Percentiles rank a stretch among this genome's conserved stretches.
These are phyloP conservation scores for Metarhizium brunneum DNA, from an alignment of 2,329 filamentous ascomycete genomes.

Conservation along the genomic window DNA sequence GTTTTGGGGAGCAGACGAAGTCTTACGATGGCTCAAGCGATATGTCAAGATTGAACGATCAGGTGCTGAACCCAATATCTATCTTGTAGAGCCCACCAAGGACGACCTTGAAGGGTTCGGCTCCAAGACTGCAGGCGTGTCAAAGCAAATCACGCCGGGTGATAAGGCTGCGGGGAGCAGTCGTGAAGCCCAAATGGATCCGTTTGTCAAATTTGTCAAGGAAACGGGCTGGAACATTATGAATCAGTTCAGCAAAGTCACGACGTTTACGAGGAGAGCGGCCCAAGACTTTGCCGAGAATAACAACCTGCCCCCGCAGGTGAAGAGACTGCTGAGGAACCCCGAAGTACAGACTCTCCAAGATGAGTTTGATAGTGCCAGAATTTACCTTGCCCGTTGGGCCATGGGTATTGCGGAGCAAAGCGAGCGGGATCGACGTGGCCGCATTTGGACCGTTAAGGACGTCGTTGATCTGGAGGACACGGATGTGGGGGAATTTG, in stretches of 20 bases:
- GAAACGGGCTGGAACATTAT: constrained; percentile 94
- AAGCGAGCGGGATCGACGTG: constrained; percentile 76
- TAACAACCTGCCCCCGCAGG: constrained; percentile 79
- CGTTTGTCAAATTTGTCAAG: constrained; percentile 85
- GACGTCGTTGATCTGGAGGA: constrained; percentile 93
- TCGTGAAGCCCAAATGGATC: constrained; percentile 74
- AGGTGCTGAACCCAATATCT: constrained; percentile 79
- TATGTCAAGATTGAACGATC: constrained; percentile 80
- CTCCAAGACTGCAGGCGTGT: constrained; percentile 40
- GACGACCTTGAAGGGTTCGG: constrained; percentile 82
- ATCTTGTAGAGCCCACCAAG: constrained; percentile 75
- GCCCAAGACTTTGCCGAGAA: constrained; percentile 90
- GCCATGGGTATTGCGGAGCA: constrained; percentile 98
- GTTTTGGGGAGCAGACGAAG: constrained; percentile 97
- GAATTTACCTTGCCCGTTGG: constrained; percentile 91
- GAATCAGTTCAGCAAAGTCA: constrained; percentile 95
- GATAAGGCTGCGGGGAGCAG: constrained; percentile 25
- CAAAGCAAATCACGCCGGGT: constrained; percentile 13
- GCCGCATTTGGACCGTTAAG: constrained; percentile 85
- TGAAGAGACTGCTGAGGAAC: constrained; percentile 75
- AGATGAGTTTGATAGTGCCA: constrained; percentile 93
- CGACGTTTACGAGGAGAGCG: constrained; percentile 85
- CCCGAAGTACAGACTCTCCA: constrained; percentile 92
- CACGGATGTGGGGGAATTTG: constrained; percentile 91
- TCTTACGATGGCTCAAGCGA: constrained; percentile 78